phyloP scores from a whole-genome alignment of 208 protist species.

The Crithidia acanthocephali region DNA sequence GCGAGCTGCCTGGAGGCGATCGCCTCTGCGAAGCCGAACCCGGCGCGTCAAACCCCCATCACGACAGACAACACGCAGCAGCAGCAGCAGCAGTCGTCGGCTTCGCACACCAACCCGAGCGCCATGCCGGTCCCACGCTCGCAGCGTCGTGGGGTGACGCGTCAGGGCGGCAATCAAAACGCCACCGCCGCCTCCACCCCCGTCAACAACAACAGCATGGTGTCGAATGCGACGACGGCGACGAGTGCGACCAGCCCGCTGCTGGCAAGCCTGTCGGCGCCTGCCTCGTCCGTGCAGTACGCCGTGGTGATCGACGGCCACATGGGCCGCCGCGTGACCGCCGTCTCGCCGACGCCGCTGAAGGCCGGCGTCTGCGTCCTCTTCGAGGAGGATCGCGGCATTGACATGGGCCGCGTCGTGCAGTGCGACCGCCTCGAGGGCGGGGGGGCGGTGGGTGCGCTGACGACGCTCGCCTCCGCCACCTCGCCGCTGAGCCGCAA shows the following conservation, averaged over 20 bases:
- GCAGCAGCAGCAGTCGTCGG: conserved; percentile 2
- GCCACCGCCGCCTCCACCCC: background rate
- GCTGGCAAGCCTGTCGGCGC: background rate
- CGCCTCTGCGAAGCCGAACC: conserved; percentile 2
- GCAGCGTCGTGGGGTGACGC: conserved; percentile 9
- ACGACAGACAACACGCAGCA: background rate
- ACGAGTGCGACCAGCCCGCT: conserved; percentile 3
- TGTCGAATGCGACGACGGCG: background rate
- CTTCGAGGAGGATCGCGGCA: conserved; percentile 80
- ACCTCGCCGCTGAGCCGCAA: conserved; percentile 32
- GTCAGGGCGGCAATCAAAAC: conserved; percentile 2
- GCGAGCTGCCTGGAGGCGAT: conserved; percentile 36
- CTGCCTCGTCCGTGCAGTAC: conserved; percentile 17
- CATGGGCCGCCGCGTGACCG: conserved; percentile 34
- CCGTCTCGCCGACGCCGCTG: conserved; percentile 30
- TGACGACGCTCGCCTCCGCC: conserved; percentile 26
- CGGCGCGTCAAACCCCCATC: too few relatives aligned
- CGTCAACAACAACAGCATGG: conserved; percentile 7
- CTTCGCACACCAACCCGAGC: conserved; percentile 4
- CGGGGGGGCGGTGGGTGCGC: conserved; percentile 1
- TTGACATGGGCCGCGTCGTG: conserved; percentile 79
- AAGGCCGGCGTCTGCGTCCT: conserved; percentile 62
- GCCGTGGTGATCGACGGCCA: conserved; percentile 60
- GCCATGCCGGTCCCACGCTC: conserved; percentile 31
- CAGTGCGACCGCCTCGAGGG: conserved; percentile 32